These are phyloP conservation scores for Boletus sp. DNA, from an alignment of 1,284 basidiomycete genomes.

Conservation along the genomic window DNA sequence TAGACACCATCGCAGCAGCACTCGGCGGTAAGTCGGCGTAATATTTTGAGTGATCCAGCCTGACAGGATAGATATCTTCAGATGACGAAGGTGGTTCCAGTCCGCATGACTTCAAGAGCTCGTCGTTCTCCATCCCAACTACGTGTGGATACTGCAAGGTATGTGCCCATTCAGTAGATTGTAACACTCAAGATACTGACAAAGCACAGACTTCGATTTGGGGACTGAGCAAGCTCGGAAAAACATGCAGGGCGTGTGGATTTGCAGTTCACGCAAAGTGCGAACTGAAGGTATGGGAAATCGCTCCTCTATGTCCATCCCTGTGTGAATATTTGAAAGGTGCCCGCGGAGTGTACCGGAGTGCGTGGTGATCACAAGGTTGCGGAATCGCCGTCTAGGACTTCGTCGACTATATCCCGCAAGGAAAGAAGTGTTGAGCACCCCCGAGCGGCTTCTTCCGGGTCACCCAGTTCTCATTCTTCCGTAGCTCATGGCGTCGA, in stretches of 20 bases:
- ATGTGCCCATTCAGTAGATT: slow-evolving; percentile 12
- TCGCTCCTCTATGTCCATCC: slow-evolving; percentile 2
- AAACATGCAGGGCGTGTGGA: slow-evolving; percentile 75
- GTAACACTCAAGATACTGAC: slow-evolving; percentile 2
- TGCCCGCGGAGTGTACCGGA: slow-evolving; percentile 67
- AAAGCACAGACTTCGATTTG: slow-evolving; percentile 69
- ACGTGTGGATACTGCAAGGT: slow-evolving; percentile 80
- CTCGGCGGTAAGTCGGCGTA: slow-evolving; percentile 53
- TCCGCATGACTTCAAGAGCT: slow-evolving; percentile 78
- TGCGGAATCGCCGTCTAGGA: slow-evolving; percentile 27
- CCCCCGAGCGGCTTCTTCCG: slow-evolving; percentile 6
- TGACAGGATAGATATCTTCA: slow-evolving; percentile 27
- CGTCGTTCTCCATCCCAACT: slow-evolving; percentile 79
- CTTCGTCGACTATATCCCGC: slow-evolving; percentile 33
- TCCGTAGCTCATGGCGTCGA: slow-evolving; percentile 21
- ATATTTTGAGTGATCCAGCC: neutral
- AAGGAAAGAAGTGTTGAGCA: slow-evolving; percentile 24
- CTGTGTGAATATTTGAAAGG: slow-evolving; percentile 38
- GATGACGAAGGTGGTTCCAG: slow-evolving; percentile 67
- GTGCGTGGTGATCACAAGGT: slow-evolving; percentile 22
- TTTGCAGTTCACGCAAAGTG: slow-evolving; percentile 81
- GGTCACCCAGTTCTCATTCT: slow-evolving; percentile 10
- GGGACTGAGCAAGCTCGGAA: slow-evolving; percentile 81
- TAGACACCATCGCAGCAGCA: slow-evolving; percentile 56
- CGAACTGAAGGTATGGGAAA: slow-evolving; percentile 64